These are phyloP conservation scores for Cladophialophora bantiana DNA, from an alignment of 2,329 filamentous ascomycete genomes.

Conservation along the genomic window DNA sequence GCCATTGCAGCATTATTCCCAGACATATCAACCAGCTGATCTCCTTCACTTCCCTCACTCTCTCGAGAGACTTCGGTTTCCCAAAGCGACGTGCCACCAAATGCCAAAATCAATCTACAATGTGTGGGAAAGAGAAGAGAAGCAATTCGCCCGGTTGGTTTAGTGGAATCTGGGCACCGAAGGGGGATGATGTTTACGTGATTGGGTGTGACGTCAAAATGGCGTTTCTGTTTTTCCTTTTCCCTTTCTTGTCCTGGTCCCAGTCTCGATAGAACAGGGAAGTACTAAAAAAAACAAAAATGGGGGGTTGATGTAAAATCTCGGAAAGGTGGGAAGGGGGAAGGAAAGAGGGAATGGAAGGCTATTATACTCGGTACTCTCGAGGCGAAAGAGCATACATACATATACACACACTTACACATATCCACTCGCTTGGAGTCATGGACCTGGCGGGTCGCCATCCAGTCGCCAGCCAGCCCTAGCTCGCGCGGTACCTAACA, in stretches of 20 bases:
- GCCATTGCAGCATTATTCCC: not conserved
- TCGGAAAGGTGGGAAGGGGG: not conserved
- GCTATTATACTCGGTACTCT: not conserved
- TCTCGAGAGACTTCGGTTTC: not conserved
- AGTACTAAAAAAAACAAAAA: not conserved
- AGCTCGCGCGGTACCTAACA: not conserved
- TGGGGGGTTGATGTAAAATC: not conserved
- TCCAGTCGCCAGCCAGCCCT: not conserved
- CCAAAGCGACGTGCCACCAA: not conserved
- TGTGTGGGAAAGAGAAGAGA: not conserved
- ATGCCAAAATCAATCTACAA: not conserved
- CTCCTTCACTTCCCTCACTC: not conserved
- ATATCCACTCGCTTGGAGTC: not conserved
- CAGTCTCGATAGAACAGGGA: not conserved
- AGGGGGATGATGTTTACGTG: not conserved
- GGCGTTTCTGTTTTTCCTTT: not conserved
- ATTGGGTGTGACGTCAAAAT: constrained; percentile 1
- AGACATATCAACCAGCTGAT: not conserved
- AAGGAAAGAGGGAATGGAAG: not conserved
- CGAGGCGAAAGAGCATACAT: not conserved
- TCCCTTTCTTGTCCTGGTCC: not conserved
- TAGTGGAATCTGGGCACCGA: too few species aligned
- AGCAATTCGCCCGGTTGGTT: not conserved
- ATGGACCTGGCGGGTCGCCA: not conserved
- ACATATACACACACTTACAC: not conserved